Evolutionary conservation across 1,284 basidiomycete genomes (phyloP).

Genomic region (Austroboletus rostrupii): DNA sequence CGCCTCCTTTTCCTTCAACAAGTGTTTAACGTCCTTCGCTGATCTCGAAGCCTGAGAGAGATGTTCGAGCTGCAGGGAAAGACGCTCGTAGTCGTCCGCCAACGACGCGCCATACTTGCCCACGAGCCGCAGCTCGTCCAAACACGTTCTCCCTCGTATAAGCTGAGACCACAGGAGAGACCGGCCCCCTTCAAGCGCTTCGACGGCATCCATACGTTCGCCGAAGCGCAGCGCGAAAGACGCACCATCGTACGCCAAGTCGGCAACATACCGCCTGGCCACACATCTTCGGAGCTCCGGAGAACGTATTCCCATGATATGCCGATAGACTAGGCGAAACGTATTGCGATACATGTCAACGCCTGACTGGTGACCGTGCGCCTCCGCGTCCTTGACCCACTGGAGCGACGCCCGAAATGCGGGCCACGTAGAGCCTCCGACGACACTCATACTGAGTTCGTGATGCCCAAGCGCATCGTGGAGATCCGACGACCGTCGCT

Average conservation of each 20-base stretch:
- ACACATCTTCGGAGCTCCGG: constrained; percentile 18
- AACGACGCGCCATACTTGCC: constrained; percentile 17
- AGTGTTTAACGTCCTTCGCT: constrained; percentile 11
- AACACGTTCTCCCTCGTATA: constrained; percentile 16
- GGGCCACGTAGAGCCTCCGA: constrained; percentile 17
- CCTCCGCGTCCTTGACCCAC: constrained; percentile 22
- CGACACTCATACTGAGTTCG: constrained; percentile 22
- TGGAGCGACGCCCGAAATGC: constrained; percentile 19
- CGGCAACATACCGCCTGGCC: constrained; percentile 8
- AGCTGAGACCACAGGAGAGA: constrained; percentile 27
- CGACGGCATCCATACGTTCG: constrained; percentile 20
- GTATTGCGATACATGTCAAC: constrained; percentile 23
- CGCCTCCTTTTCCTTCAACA: constrained; percentile 23
- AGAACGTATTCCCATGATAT: constrained; percentile 16
- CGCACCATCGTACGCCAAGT: constrained; percentile 19
- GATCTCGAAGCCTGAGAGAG: constrained; percentile 2
- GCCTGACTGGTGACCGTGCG: constrained; percentile 20
- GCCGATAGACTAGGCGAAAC: constrained; percentile 16
- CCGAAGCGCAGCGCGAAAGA: constrained; percentile 21
- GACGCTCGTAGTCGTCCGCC: constrained; percentile 23
- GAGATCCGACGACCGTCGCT: constrained; percentile 20
- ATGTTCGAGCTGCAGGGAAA: constrained; percentile 22
- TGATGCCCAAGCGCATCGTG: constrained; percentile 26
- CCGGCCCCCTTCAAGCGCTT: constrained; percentile 22
- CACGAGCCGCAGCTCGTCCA: constrained; percentile 25